Conservation (phyloP, 73 alveolate genomes). For the Paramecium bursaria region DNA sequence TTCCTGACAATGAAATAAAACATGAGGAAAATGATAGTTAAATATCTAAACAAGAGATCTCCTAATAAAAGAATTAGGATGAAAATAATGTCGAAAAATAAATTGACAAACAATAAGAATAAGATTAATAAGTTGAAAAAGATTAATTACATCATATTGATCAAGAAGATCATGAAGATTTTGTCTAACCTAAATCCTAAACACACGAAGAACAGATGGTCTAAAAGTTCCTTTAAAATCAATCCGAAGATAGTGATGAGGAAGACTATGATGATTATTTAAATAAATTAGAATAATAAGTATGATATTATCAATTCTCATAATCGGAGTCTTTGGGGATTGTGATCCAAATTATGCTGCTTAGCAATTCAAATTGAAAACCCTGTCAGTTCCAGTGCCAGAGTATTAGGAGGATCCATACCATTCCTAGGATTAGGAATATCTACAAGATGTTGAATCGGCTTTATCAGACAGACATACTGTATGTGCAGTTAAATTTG, state of each 20-base stretch:
- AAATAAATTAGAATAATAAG: slow-evolving; percentile 21
- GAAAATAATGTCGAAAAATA: neutral
- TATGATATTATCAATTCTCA: too few species aligned
- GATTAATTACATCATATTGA: slow-evolving; percentile 21
- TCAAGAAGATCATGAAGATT: slow-evolving; percentile 14
- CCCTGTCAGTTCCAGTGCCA: neutral
- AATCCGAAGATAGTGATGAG: slow-evolving; percentile 46
- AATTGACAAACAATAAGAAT: neutral
- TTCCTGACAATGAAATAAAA: slow-evolving; percentile 27
- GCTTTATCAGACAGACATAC: neutral
- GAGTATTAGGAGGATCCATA: slow-evolving; percentile 35
- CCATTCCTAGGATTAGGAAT: neutral
- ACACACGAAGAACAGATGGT: too few species aligned
- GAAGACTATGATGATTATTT: slow-evolving; percentile 50
- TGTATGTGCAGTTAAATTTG: slow-evolving; percentile 60
- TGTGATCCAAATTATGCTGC: slow-evolving; percentile 52
- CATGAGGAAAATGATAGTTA: slow-evolving; percentile 15
- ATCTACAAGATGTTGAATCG: neutral
- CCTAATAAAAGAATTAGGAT: neutral
- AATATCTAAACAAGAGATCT: neutral
- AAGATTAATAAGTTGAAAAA: neutral
- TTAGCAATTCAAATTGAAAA: neutral
- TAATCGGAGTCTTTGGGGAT: neutral
- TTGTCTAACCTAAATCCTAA: slow-evolving; percentile 5
- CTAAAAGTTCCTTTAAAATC: too few species aligned